phyloP scores from a whole-genome alignment of 306 rosid genomes.

The Cucumis cinereus region DNA sequence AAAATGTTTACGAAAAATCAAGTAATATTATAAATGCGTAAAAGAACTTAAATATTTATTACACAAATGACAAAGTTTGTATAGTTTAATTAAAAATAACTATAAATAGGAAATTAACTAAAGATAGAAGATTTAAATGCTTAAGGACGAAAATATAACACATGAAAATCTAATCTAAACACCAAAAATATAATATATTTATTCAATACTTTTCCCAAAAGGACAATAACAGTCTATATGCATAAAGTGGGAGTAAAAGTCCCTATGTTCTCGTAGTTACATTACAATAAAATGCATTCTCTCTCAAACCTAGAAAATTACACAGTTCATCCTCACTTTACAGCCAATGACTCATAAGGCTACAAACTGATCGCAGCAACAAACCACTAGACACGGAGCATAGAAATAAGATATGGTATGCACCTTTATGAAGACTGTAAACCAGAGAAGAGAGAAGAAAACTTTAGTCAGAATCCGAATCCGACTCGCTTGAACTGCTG shows the following conservation, averaged over 20 bases:
- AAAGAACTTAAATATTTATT: too few relatives aligned
- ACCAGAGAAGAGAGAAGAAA: neutral
- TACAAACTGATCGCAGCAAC: neutral
- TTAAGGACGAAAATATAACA: too few relatives aligned
- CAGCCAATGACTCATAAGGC: neutral
- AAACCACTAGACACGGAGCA: neutral
- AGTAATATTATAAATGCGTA: too few relatives aligned
- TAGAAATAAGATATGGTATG: neutral
- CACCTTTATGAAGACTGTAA: neutral
- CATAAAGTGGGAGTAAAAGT: neutral
- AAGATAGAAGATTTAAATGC: too few relatives aligned
- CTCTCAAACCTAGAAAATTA: neutral
- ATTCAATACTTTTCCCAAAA: neutral
- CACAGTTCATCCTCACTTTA: neutral
- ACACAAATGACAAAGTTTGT: too few relatives aligned
- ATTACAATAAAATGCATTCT: neutral
- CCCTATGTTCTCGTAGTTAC: neutral
- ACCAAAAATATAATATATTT: neutral
- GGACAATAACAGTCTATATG: neutral
- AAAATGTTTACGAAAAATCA: too few relatives aligned
- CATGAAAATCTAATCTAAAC: too few relatives aligned
- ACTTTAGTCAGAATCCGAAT: neutral
- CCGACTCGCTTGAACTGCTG: constrained; percentile 2
- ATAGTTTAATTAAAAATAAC: too few relatives aligned
- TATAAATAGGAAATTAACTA: too few relatives aligned